A percentile compares a stretch with the other conserved stretches of the same genome.
These are phyloP conservation scores for Candida nitratophila DNA, from an alignment of 805 yeast genomes.

Conservation along the genomic window DNA sequence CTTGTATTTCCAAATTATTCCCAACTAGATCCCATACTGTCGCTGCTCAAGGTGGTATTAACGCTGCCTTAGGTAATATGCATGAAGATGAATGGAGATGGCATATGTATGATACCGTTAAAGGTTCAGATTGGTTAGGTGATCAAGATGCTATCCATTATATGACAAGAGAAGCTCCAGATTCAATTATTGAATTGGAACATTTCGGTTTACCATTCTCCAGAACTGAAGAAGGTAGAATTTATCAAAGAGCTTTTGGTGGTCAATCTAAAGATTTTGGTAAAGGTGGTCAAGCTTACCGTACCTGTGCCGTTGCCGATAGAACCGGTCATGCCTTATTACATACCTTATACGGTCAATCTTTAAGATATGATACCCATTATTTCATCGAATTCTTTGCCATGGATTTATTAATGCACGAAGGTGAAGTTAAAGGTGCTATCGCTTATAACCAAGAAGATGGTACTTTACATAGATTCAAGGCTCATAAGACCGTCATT, in stretches of 20 bases:
- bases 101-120: constrained; percentile 99
- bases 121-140: constrained; percentile 99
- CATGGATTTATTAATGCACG: constrained; percentile 86
- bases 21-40: constrained; percentile 99
- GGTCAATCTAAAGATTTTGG: constrained; percentile 95
- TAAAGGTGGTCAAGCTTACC: constrained; percentile 98
- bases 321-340: constrained; percentile 97
- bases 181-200: constrained; percentile 91
- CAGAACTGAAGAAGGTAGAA: constrained; percentile 92
- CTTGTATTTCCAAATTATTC: constrained; percentile 93
- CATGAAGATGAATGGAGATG: constrained; percentile 98
- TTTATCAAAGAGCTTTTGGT: constrained; percentile 98
- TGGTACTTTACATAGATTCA: constrained; percentile 96
- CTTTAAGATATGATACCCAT: constrained; percentile 93
- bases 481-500: constrained; percentile 91
- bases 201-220: constrained; percentile 98
- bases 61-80: constrained; percentile 98
- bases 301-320: constrained; percentile 99
- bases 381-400: constrained; percentile 98
- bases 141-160: constrained; percentile 99
- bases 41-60: constrained; percentile 99
- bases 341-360: constrained; percentile 94
- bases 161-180: constrained; percentile 98
- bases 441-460: constrained; percentile 98
- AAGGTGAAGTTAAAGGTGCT: constrained; percentile 94